A percentile compares a stretch with the other conserved stretches of the same genome.
These are phyloP conservation scores for Kwoniella botswanensis DNA, from an alignment of 768 basidiomycete species.

Conservation along the genomic window DNA sequence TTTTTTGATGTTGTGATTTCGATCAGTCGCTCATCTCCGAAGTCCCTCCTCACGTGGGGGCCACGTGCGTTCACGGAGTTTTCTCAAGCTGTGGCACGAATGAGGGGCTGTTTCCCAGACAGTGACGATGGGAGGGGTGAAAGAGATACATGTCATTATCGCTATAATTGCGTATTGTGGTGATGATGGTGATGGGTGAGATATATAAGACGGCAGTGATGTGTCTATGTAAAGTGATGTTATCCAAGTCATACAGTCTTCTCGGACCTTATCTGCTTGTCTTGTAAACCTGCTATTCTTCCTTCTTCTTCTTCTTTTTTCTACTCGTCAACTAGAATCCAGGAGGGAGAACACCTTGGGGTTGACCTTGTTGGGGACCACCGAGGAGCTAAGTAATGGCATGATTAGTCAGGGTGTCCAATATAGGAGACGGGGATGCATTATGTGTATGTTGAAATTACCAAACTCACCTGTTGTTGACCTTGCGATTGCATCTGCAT, in stretches of 20 bases:
- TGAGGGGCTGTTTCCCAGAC: background rate
- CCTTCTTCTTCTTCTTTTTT: background rate
- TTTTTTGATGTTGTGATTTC: background rate
- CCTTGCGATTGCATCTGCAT: constrained; percentile 91
- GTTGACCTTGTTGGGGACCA: constrained; percentile 61
- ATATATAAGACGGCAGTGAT: background rate
- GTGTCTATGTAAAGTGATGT: background rate
- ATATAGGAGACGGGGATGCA: too few relatives aligned
- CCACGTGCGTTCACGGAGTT: background rate
- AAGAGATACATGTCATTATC: constrained; percentile 6
- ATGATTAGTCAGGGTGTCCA: background rate
- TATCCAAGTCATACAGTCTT: constrained; percentile 1
- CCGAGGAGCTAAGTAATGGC: constrained; percentile 69
- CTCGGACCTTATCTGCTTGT: background rate
- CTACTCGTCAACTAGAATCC: constrained; percentile 67
- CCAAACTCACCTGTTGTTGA: constrained; percentile 74
- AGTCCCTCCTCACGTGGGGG: background rate
- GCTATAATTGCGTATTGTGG: background rate
- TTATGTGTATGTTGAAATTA: background rate
- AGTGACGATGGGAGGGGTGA: constrained; percentile 1
- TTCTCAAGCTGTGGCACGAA: background rate
- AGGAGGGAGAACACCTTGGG: constrained; percentile 74
- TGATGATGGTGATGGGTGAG: background rate
- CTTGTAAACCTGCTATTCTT: background rate
- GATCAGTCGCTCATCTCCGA: background rate